These are phyloP conservation scores for Sporisorium graminicola DNA, from an alignment of 1,284 basidiomycete species.

Conservation along the genomic window DNA sequence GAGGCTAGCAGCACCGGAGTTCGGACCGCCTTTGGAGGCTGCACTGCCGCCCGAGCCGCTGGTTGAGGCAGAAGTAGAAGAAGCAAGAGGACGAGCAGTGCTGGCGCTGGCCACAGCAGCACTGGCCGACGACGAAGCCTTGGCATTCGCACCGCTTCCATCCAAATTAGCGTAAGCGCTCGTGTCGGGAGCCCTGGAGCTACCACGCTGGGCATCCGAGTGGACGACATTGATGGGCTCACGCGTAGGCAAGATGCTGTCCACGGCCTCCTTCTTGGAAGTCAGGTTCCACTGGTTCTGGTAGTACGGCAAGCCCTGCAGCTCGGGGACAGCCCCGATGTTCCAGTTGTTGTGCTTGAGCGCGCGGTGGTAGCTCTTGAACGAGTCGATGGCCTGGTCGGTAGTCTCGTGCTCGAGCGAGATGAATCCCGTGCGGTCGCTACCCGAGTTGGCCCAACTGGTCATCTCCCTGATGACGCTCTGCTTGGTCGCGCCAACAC, in stretches of 20 bases:
- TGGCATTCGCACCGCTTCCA: conserved; percentile 23
- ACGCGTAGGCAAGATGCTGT: conserved; percentile 48
- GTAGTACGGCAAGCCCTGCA: conserved; percentile 60
- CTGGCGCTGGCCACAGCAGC: conserved; percentile 15
- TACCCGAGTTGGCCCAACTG: conserved; percentile 35
- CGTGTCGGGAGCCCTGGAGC: conserved; percentile 41
- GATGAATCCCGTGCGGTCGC: conserved; percentile 56
- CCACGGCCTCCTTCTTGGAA: conserved; percentile 31
- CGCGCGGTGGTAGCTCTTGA: conserved; percentile 47
- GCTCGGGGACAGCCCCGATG: conserved; percentile 46
- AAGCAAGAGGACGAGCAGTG: neutral
- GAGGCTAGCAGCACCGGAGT: conserved; percentile 29
- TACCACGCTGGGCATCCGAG: conserved; percentile 47
- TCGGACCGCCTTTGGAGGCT: conserved; percentile 25
- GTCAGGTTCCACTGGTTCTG: conserved; percentile 60
- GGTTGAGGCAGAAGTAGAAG: neutral
- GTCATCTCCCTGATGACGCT: conserved; percentile 46
- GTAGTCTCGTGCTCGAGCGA: conserved; percentile 64
- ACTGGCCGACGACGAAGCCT: conserved; percentile 18
- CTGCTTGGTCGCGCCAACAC: conserved; percentile 39
- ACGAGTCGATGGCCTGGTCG: conserved; percentile 58
- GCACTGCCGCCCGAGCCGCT: conserved; percentile 3
- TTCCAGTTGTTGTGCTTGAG: conserved; percentile 49
- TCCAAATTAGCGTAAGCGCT: conserved; percentile 40
- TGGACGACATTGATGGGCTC: conserved; percentile 43